Evolutionary conservation across 2,329 filamentous ascomycete genomes (phyloP), one percentile per base, ranked within the genome.

Genomic region (Dothistroma pini): DNA sequence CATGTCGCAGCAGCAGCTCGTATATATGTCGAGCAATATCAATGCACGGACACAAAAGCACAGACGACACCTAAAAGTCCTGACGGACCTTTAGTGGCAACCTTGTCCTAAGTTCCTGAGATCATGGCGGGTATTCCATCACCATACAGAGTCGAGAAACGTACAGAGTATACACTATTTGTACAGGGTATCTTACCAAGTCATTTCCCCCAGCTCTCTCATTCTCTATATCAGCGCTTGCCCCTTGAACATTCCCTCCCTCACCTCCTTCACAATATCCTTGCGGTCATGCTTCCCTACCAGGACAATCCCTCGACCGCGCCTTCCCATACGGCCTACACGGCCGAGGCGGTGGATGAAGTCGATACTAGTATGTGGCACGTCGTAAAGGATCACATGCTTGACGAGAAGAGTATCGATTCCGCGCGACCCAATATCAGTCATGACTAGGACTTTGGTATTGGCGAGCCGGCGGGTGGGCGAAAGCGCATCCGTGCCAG

Each of bases 351-450:
- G 89, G 76, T 99, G 96, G 71, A 99, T 97, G 71, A 99, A 99
- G 76, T 99, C 96, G 62, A 99, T 96, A 0, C 92, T 96, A 0
- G 91, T 96, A 73, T 97, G 93, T 4, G 95, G 95, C n/a, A 99
- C 93, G 74, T 99, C 92, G 75, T 96, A 97, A 29, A 99, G 79
- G 58, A 99, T 88, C 56, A 99, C 95, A 68, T 96, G 91, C 60
- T 90, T 85, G 19, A 97, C 93, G 19, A 91, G 89, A 32, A 97
- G 78, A 0, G 95, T 99, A 75, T 99, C 95, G 69, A 99, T 96
- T 64, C 95, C 95, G 68, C 95, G 81, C 6, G 92, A 96, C 4
- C 91, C 91, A 60, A 99, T 79, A 75, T 99, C 95, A 0, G 95
- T 99, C 12, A 92, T 95, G 2, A 99, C 93, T 44, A 99, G 85